Evolutionary conservation across 2,329 filamentous ascomycete species (phyloP), one percentile per base, ranked within the genome.

Genomic region (Drechmeria coniospora): DNA sequence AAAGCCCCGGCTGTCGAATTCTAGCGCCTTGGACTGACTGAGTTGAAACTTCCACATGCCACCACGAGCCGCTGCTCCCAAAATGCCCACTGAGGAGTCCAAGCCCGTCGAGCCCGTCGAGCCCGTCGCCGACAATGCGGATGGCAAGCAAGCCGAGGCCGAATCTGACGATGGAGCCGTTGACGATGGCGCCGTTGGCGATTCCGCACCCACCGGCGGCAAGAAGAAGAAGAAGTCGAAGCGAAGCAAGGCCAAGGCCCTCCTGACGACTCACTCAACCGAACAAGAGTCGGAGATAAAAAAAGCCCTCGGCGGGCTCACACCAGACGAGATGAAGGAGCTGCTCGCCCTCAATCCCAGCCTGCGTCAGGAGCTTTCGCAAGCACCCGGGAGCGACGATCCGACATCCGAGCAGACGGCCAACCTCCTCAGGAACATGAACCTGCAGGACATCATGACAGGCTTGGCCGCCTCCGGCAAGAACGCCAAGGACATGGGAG

Each of bases 401-500:
- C 47, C 47, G 22, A 47, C 43, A 15, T 41, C 53, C n/a, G 50
- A 56, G 12, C 53, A 61, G 30, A 54, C 65, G 16, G 56, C 64
- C 33, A 60, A 65, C 18, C 54, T 63, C 26, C 58, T 78, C 36
- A 69, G 69, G 53, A 67, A 68, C 41, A 60, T 82, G 47, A 75
- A 65, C 37, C 57, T 81, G 30, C 67, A 74, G 46, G 75, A 82
- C 36, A 70, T 81, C 46, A 70, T 82, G 66, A 80, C 78, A 1
- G 77, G 78, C 0, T 54, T 81, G 44, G 78, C 84, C 11, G 63
- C 81, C 6, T 74, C 71, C 35, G 80, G 79, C 31, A 92, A 90
- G 65, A 92, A 92, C 46, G 76, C 74, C 42, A 94, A 93, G 61
- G 86, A 94, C 48, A 93, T 94, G 83, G 84, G 78, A 6, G 81